These are phyloP conservation scores for Helianthus tuberosus DNA, from an alignment of 129 eudicot species.

Conservation along the genomic window DNA sequence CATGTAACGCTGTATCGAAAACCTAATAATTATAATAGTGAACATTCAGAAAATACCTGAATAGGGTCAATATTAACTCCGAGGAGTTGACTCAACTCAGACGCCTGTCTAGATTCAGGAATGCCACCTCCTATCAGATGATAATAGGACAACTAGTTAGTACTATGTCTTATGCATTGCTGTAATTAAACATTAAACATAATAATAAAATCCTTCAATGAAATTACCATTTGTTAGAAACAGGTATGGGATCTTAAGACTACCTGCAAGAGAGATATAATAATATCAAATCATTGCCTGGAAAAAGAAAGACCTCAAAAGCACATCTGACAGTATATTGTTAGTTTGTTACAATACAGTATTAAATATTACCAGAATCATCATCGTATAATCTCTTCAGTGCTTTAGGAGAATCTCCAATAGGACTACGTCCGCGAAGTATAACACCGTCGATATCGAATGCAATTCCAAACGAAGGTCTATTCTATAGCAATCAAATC, in stretches of 20 bases:
- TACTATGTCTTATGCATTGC: neutral
- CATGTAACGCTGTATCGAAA: neutral
- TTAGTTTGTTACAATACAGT: neutral
- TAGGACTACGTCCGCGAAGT: constrained; percentile 60
- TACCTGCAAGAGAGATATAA: constrained; percentile 44
- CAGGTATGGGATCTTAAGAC: constrained; percentile 61
- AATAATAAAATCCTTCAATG: constrained; percentile 17
- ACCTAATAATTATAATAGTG: neutral
- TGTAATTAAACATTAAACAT: neutral
- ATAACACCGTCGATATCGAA: constrained; percentile 74
- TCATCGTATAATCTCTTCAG: constrained; percentile 48
- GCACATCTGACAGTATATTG: neutral
- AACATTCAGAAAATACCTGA: constrained; percentile 45
- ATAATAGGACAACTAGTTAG: constrained; percentile 2
- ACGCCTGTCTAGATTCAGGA: constrained; percentile 67
- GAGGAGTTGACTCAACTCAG: constrained; percentile 60
- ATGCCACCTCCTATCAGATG: constrained; percentile 61
- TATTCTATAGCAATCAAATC: constrained; percentile 29
- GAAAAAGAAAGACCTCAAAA: neutral
- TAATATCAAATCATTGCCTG: constrained; percentile 2
- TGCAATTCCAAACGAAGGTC: constrained; percentile 64
- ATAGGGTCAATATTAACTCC: constrained; percentile 54
- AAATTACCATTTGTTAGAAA: constrained; percentile 66
- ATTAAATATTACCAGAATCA: constrained; percentile 47
- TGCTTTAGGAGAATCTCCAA: constrained; percentile 61